phyloP scores from a whole-genome alignment of 176 grass and related monocot genomes.

The Ensete glaucum region DNA sequence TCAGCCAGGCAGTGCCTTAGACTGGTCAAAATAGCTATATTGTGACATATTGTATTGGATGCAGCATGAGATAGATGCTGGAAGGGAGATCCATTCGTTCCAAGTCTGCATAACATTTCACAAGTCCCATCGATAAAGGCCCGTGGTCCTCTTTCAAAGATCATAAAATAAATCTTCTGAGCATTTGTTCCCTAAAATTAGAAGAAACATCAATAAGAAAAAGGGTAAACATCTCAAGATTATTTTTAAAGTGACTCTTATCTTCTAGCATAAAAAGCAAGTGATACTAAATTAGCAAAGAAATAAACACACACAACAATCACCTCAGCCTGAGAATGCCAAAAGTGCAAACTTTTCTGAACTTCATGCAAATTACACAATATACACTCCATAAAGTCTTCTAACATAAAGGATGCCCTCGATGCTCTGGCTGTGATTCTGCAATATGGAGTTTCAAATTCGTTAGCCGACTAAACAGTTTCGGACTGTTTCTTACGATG shows the following conservation, averaged over 20 bases:
- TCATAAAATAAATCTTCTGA: constrained; percentile 82
- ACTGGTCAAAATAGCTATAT: constrained; percentile 49
- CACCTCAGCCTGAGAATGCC: constrained; percentile 72
- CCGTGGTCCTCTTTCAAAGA: constrained; percentile 84
- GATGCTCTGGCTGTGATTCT: constrained; percentile 43
- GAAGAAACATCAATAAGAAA: constrained; percentile 21
- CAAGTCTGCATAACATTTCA: constrained; percentile 40
- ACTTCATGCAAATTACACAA: constrained; percentile 53
- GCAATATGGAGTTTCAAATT: constrained; percentile 24
- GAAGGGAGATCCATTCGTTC: constrained; percentile 33
- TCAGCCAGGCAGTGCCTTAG: constrained; percentile 54
- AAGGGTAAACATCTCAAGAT: neutral
- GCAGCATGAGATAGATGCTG: constrained; percentile 50
- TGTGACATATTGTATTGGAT: constrained; percentile 64
- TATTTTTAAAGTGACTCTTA: no score
- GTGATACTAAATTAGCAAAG: neutral
- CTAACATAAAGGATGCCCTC: constrained; percentile 52
- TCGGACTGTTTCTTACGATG: neutral
- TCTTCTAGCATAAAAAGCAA: no score
- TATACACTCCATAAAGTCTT: constrained; percentile 60
- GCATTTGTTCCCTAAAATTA: constrained; percentile 45
- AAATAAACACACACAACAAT: constrained; percentile 4
- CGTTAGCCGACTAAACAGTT: neutral
- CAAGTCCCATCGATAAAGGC: constrained; percentile 55
- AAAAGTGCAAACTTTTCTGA: constrained; percentile 87